Evolutionary conservation across 2,329 filamentous ascomycete species (phyloP).

Genomic region (Hymenoscyphus scutula): DNA sequence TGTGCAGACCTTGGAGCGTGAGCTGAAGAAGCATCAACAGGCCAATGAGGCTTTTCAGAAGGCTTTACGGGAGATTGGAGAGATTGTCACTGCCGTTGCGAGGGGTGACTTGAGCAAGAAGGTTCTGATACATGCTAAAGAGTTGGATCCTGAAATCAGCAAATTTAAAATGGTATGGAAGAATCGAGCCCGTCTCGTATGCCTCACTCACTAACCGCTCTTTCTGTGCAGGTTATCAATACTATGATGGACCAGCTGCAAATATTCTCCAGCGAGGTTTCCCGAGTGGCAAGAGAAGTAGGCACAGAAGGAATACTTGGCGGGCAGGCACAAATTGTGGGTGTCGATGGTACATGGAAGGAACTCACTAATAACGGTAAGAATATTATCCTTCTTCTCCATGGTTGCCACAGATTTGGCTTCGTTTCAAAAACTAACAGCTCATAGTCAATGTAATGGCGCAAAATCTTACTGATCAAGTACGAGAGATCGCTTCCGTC

Average conservation of each 20-base stretch:
- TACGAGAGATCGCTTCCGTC: conserved; percentile 81
- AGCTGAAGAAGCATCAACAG: conserved; percentile 95
- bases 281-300: conserved; percentile 89
- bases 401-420: background rate
- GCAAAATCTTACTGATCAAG: conserved; percentile 78
- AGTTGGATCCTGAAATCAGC: conserved; percentile 97
- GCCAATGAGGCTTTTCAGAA: conserved; percentile 99
- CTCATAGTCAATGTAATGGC: conserved; percentile 74
- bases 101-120: conserved; percentile 96
- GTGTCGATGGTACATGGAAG: conserved; percentile 96
- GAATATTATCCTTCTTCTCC: conserved; percentile 16
- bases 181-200: background rate
- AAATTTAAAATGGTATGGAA: conserved; percentile 81
- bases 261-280: conserved; percentile 95
- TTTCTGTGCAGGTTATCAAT: conserved; percentile 61
- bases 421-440: conserved; percentile 16
- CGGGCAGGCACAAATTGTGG: conserved; percentile 89
- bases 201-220: conserved; percentile 7
- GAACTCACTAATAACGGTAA: conserved; percentile 84
- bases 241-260: conserved; percentile 99
- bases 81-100: conserved; percentile 94
- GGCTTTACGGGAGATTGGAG: conserved; percentile 91
- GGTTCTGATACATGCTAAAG: conserved; percentile 89
- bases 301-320: conserved; percentile 93
- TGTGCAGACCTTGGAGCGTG: conserved; percentile 84